Evolutionary conservation across 164 flowering plant genomes (phyloP).

Genomic region (Stephania japonica): DNA sequence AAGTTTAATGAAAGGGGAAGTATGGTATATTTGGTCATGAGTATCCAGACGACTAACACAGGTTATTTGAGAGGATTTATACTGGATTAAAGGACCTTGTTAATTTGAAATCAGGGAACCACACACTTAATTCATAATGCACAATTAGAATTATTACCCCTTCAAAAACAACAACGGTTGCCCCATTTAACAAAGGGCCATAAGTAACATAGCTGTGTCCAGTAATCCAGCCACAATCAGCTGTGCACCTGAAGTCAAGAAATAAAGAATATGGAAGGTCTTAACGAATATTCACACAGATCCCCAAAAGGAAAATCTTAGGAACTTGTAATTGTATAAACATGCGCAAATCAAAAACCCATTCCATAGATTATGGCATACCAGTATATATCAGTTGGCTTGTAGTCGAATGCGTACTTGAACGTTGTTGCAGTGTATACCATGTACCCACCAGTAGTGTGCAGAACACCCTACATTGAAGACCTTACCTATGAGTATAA

Average conservation of each 20-base stretch:
- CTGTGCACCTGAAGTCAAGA: conserved; percentile 68
- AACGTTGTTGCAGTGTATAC: conserved; percentile 92
- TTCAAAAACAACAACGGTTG: conserved; percentile 68
- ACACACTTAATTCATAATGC: neutral
- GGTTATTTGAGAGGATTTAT: neutral
- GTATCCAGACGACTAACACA: neutral
- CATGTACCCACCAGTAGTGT: conserved; percentile 98
- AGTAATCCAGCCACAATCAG: conserved; percentile 99
- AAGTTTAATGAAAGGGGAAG: neutral
- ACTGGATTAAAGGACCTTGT: neutral
- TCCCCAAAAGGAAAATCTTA: neutral
- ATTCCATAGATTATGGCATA: conserved; percentile 22
- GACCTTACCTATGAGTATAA: neutral
- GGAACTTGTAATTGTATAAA: neutral
- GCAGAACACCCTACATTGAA: conserved; percentile 77
- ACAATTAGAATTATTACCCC: conserved; percentile 57
- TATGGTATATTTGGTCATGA: neutral
- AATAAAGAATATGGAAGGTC: neutral
- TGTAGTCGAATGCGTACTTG: conserved; percentile 96
- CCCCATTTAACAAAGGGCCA: conserved; percentile 97
- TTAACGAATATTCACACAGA: neutral
- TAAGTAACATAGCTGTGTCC: conserved; percentile 98
- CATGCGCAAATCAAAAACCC: neutral
- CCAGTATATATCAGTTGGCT: conserved; percentile 91
- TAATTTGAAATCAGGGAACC: conserved; percentile 5